Evolutionary conservation across 169 alveolate genomes (phyloP).

Genomic region (Eimeria acervulina): DNA sequence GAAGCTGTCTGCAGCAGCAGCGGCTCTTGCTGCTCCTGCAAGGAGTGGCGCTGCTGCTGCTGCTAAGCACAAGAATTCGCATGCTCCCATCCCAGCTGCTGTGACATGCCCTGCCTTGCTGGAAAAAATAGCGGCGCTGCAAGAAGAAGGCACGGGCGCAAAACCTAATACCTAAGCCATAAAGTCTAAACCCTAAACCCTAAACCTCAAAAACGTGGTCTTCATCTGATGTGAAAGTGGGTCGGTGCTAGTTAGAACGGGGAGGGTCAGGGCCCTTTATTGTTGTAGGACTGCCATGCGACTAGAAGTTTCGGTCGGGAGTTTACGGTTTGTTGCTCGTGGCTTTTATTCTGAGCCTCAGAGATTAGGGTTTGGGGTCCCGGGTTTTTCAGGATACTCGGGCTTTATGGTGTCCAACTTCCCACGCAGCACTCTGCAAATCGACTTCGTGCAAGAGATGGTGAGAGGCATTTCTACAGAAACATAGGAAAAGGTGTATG

Average conservation of each 20-base stretch:
- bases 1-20: not conserved
- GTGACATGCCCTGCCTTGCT: constrained; percentile 55
- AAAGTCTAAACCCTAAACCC: not conserved
- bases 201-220: not conserved
- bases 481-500: not conserved
- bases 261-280: not conserved
- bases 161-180: not conserved
- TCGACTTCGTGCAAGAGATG: constrained; percentile 56
- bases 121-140: constrained; percentile 39
- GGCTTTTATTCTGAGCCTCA: not conserved
- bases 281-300: too few relatives aligned
- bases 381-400: constrained; percentile 30
- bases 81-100: constrained; percentile 20
- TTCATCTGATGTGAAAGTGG: not conserved
- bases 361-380: not conserved
- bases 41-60: constrained; percentile 24
- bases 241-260: not conserved
- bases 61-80: not conserved
- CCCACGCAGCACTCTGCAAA: constrained; percentile 43
- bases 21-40: not conserved
- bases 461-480: not conserved
- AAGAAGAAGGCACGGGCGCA: constrained; percentile 50
- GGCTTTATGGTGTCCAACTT: constrained; percentile 65
- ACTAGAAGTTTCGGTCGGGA: not conserved
- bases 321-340: not conserved